Evolutionary conservation across 441 rosid genomes (phyloP).

Genomic region (Dalechampia spathulata): DNA sequence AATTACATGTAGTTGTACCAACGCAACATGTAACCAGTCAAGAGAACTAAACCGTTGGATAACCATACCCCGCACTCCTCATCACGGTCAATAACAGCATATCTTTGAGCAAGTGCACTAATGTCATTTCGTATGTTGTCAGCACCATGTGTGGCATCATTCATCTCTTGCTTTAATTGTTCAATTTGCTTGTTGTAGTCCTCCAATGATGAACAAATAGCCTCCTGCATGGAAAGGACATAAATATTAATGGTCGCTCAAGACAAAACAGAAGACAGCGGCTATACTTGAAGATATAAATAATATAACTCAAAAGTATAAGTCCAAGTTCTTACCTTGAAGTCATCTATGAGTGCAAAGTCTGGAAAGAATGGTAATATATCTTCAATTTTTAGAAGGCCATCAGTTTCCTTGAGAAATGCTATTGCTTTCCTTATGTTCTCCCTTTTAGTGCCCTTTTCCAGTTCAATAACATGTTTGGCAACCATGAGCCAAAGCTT

Average conservation of each 20-base stretch:
- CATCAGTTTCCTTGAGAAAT: conserved; percentile 98
- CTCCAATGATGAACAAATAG: conserved; percentile 94
- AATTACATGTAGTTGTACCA: background rate
- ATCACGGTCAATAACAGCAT: conserved; percentile 79
- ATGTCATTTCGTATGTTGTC: conserved; percentile 98
- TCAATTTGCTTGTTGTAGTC: conserved; percentile 98
- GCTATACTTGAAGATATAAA: background rate
- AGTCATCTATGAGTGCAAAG: conserved; percentile 98
- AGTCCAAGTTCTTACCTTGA: conserved; percentile 53
- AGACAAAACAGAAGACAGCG: conserved; percentile 2
- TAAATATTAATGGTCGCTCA: background rate
- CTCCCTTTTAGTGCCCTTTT: conserved; percentile 97
- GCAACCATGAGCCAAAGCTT: conserved; percentile 99
- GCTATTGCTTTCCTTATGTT: conserved; percentile 98
- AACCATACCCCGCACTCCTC: conserved; percentile 96
- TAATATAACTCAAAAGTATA: background rate
- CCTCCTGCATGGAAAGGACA: conserved; percentile 51
- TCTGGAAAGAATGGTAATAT: conserved; percentile 98
- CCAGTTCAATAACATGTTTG: conserved; percentile 92
- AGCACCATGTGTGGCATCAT: conserved; percentile 99
- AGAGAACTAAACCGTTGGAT: conserved; percentile 9
- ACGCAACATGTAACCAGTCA: conserved; percentile 3
- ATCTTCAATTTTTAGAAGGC: conserved; percentile 96
- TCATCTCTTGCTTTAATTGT: conserved; percentile 89
- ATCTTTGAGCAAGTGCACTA: conserved; percentile 96